Percentiles rank a stretch among this genome's conserved stretches.
These are phyloP conservation scores for Chrysoporthe puriensis DNA, from an alignment of 2,329 filamentous ascomycete species.

Conservation along the genomic window DNA sequence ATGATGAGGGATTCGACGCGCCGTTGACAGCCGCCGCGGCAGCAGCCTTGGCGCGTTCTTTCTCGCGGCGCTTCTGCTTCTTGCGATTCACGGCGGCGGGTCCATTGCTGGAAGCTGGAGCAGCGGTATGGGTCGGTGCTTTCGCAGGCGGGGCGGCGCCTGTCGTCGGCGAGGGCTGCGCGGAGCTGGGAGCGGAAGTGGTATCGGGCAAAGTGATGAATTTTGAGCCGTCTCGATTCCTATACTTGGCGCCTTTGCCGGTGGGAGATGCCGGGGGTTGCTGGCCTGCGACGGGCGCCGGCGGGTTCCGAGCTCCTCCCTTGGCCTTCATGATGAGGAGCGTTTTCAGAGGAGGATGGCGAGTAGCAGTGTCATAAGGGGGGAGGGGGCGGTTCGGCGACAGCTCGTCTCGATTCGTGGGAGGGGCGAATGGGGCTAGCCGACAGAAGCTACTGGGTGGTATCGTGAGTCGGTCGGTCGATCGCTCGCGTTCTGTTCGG, in stretches of 20 bases:
- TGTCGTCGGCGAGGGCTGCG: constrained; percentile 56
- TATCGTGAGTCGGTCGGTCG: not conserved
- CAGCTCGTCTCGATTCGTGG: constrained; percentile 25
- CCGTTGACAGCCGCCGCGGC: constrained; percentile 49
- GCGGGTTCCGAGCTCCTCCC: constrained; percentile 38
- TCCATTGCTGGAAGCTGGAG: constrained; percentile 25
- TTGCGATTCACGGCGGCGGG: constrained; percentile 75
- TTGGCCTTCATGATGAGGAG: constrained; percentile 33
- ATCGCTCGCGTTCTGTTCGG: constrained; percentile 21
- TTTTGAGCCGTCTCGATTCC: constrained; percentile 71
- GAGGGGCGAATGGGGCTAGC: constrained; percentile 9
- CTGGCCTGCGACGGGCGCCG: constrained; percentile 44
- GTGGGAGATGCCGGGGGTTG: constrained; percentile 58
- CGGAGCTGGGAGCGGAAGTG: constrained; percentile 49
- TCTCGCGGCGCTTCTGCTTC: constrained; percentile 91
- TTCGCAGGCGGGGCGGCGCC: constrained; percentile 40
- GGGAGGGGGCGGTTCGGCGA: constrained; percentile 11
- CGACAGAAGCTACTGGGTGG: constrained; percentile 5
- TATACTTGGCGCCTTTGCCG: constrained; percentile 60
- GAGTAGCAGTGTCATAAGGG: constrained; percentile 25
- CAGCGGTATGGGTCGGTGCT: constrained; percentile 33
- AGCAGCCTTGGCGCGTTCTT: constrained; percentile 73
- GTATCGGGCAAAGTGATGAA: constrained; percentile 65
- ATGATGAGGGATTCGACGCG: constrained; percentile 42
- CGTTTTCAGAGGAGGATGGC: constrained; percentile 14